Percentiles rank a stretch among this genome's conserved stretches.
These are phyloP conservation scores for Breviolum minutum DNA, from an alignment of 73 alveolate species.

Conservation along the genomic window DNA sequence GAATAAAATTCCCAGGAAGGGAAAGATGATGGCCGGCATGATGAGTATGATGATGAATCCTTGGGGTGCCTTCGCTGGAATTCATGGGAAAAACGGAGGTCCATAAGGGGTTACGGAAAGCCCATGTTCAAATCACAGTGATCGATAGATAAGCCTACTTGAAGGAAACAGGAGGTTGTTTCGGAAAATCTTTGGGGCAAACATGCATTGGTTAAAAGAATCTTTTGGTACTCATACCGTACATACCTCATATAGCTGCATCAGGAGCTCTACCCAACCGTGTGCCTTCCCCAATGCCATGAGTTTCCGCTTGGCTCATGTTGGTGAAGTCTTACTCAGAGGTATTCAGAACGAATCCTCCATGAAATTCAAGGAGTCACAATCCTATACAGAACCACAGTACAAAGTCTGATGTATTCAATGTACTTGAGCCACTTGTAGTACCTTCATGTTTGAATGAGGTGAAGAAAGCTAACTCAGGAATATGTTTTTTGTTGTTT, in stretches of 20 bases:
- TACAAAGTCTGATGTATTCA: too few relatives aligned
- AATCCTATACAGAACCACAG: too few relatives aligned
- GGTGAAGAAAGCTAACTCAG: too few relatives aligned
- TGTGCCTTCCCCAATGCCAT: too few relatives aligned
- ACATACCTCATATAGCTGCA: neutral
- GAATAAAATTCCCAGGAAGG: slow-evolving; percentile 5
- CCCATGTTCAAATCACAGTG: neutral
- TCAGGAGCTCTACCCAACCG: too few relatives aligned
- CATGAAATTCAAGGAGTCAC: too few relatives aligned
- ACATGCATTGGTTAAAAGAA: neutral
- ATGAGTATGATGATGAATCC: slow-evolving; percentile 10
- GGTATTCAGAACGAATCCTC: too few relatives aligned
- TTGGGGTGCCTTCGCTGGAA: neutral
- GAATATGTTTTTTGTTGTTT: too few relatives aligned
- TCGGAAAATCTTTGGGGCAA: neutral
- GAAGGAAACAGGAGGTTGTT: neutral
- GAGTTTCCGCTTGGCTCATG: too few relatives aligned
- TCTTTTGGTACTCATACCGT: neutral
- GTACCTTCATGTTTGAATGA: too few relatives aligned
- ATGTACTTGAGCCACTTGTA: too few relatives aligned
- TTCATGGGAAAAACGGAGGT: neutral
- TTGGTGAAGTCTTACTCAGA: too few relatives aligned
- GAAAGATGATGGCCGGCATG: slow-evolving; percentile 1
- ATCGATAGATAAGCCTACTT: neutral
- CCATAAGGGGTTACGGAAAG: neutral